Evolutionary conservation across 2,329 filamentous ascomycete genomes (phyloP).

Genomic region (Penicillium sclerotigenum): DNA sequence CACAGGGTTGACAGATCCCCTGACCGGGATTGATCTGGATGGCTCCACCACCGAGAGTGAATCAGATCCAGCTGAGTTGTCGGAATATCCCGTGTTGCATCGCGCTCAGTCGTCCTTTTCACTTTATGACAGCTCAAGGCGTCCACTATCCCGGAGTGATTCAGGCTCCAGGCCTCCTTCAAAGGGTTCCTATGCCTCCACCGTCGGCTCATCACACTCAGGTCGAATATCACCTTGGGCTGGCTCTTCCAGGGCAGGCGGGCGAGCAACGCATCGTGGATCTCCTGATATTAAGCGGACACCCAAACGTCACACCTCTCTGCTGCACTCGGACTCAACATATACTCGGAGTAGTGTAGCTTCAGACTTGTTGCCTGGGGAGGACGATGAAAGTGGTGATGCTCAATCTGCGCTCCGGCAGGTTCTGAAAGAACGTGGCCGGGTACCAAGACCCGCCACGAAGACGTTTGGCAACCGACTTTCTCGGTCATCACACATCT

Average conservation of each 20-base stretch:
- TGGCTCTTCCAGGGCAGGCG: slow-evolving; percentile 30
- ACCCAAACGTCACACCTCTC: slow-evolving; percentile 34
- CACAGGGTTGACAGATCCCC: slow-evolving; percentile 35
- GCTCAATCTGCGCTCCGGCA: slow-evolving; percentile 49
- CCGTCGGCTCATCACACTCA: slow-evolving; percentile 41
- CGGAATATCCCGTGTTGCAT: slow-evolving; percentile 37
- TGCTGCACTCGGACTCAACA: slow-evolving; percentile 32
- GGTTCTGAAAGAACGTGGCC: slow-evolving; percentile 39
- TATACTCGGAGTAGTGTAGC: slow-evolving; percentile 31
- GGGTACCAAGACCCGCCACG: slow-evolving; percentile 27
- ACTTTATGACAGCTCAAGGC: slow-evolving; percentile 34
- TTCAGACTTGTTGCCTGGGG: slow-evolving; percentile 25
- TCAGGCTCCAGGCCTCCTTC: slow-evolving; percentile 41
- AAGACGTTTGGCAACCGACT: slow-evolving; percentile 30
- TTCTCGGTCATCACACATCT: slow-evolving; percentile 32
- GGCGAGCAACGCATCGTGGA: slow-evolving; percentile 25
- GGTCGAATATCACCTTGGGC: slow-evolving; percentile 43
- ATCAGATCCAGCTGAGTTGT: slow-evolving; percentile 41
- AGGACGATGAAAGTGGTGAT: slow-evolving; percentile 38
- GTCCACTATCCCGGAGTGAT: slow-evolving; percentile 33
- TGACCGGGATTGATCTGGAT: slow-evolving; percentile 41
- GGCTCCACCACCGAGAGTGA: slow-evolving; percentile 45
- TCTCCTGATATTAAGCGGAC: slow-evolving; percentile 33
- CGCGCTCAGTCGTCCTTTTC: slow-evolving; percentile 42
- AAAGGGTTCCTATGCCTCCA: slow-evolving; percentile 45